Base-by-base conservation (phyloP, 441 rosid genomes). In the Macaranga tanarius region DNA sequence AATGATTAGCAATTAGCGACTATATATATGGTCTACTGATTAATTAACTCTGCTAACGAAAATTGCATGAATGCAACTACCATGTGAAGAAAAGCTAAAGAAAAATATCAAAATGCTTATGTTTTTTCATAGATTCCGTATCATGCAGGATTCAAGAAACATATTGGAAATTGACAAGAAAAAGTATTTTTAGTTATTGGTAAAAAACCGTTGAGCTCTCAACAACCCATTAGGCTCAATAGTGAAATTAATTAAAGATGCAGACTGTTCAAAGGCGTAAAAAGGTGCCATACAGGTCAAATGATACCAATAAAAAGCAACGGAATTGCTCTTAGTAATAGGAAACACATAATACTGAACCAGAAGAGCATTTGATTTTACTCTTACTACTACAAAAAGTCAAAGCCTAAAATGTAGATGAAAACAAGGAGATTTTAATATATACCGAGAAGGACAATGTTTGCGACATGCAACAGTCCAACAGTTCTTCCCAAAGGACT, bases 201-300 rank as follows among this genome's bases (percentile, higher is more conserved):
- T 40, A 20, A 54, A 72, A 25, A 54, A 22, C 69, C 9, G 75
- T 52, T 72, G 28, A 72, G 68, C 22, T 51, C 44, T 62, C 69
- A 72, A 25, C 69, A 34, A 71, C 67, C 56, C 31, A 38, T 61
- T n/a, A 71, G 28, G 42, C 55, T 28, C 42, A 57, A 48, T 28
- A 65, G 42, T 47, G 56, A 65, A 65, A 51, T 51, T 25, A 25
- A 12, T 28, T 28, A 28, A 28, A 28, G 31, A 28, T 1, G 31
- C 31, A 28, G 1, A 28, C 2, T 28, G 31, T 28, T 28, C 3
- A 3, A 3, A 28, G 31, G 31, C 1, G 31, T 28, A 28, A 28
- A 28, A 28, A 1, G 31, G 31, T 28, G 31, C 31, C 31, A 28
- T 3, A 1, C 31, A 28, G 1, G 31, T 28, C 31, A 3, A 3